phyloP scores from a whole-genome alignment of 73 alveolate genomes.

The Breviolum minutum region DNA sequence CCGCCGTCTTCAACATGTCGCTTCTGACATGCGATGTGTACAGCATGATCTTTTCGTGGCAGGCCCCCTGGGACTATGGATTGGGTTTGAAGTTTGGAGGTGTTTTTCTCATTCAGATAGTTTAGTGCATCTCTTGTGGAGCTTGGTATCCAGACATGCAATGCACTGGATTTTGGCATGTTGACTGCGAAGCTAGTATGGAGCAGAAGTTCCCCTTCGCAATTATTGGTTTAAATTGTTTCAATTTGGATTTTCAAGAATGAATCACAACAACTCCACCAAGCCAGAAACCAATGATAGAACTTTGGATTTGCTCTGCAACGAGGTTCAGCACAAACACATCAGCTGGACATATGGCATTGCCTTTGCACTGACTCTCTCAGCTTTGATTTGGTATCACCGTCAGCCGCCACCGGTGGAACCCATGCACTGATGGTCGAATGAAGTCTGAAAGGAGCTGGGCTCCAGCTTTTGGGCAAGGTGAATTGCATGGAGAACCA shows the following conservation, averaged over 20 bases:
- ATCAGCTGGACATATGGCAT: constrained; percentile 74
- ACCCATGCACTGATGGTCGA: neutral
- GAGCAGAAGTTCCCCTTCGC: no score
- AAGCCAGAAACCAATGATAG: no score
- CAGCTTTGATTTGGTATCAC: constrained; percentile 78
- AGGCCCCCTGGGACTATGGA: neutral
- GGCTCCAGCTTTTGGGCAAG: neutral
- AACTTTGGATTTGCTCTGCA: neutral
- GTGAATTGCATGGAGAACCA: no score
- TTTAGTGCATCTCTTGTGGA: no score
- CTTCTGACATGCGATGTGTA: constrained; percentile 87
- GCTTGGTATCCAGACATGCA: no score
- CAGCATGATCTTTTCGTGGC: constrained; percentile 91
- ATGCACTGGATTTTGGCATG: no score
- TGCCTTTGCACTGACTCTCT: constrained; percentile 48
- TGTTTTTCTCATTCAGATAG: neutral
- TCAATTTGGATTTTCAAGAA: no score
- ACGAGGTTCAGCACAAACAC: constrained; percentile 70
- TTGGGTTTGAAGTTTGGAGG: neutral
- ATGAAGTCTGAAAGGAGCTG: neutral
- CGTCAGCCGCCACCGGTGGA: constrained; percentile 87
- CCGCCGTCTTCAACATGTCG: constrained; percentile 92
- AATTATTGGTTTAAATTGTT: no score
- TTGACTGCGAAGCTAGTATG: no score
- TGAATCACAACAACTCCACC: no score